phyloP scores from a whole-genome alignment of 2,329 filamentous ascomycete genomes.

The Hymenoscyphus repandus region DNA sequence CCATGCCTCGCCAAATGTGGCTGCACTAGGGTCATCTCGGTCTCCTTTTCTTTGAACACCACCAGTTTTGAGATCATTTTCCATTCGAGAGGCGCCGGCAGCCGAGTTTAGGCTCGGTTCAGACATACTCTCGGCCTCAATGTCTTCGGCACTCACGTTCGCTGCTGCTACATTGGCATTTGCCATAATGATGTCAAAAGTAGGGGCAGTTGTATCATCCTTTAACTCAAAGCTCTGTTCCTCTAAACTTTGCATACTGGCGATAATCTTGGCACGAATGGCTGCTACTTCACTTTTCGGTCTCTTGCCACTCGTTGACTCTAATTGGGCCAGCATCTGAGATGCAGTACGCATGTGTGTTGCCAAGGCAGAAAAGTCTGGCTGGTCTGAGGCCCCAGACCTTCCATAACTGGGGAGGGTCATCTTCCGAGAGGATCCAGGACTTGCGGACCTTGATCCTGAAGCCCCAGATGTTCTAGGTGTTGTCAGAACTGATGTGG shows the following conservation, averaged over 20 bases:
- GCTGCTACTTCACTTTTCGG: slow-evolving; percentile 76
- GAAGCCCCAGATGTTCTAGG: slow-evolving; percentile 66
- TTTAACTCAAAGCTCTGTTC: slow-evolving; percentile 79
- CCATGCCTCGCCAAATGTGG: slow-evolving; percentile 84
- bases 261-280: slow-evolving; percentile 81
- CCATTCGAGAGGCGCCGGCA: slow-evolving; percentile 77
- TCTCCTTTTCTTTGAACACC: slow-evolving; percentile 77
- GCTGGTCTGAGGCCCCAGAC: slow-evolving; percentile 58
- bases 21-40: slow-evolving; percentile 78
- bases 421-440: slow-evolving; percentile 54
- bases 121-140: slow-evolving; percentile 47
- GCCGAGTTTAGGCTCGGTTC: slow-evolving; percentile 52
- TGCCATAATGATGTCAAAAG: slow-evolving; percentile 78
- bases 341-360: slow-evolving; percentile 85
- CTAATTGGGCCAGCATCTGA: slow-evolving; percentile 80
- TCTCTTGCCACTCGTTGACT: slow-evolving; percentile 73
- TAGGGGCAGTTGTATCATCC: slow-evolving; percentile 58
- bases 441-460: slow-evolving; percentile 63
- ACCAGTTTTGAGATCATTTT: slow-evolving; percentile 83
- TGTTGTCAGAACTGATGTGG: slow-evolving; percentile 55
- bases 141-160: slow-evolving; percentile 43
- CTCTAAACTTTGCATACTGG: slow-evolving; percentile 82
- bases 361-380: slow-evolving; percentile 75
- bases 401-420: slow-evolving; percentile 50
- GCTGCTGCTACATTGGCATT: slow-evolving; percentile 54